Conservation (phyloP, 2,329 filamentous ascomycete species). For the Sphaerulina vaccinii region DNA sequence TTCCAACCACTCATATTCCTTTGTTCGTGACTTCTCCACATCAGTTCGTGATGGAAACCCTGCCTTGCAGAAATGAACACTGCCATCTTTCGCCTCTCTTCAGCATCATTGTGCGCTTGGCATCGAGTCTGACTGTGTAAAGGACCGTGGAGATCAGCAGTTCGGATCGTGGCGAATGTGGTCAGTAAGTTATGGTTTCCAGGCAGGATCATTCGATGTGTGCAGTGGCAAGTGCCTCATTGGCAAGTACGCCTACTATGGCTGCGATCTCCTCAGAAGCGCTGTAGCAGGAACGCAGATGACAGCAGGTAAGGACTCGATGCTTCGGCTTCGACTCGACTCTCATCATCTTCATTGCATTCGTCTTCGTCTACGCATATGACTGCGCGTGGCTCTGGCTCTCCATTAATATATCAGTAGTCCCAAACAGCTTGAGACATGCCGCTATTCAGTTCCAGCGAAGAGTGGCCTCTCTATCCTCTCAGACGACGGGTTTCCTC, state of each 20-base stretch:
- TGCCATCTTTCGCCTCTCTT: too few relatives aligned
- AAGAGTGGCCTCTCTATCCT: background rate
- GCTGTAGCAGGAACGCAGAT: background rate
- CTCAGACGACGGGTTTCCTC: slow-evolving; percentile 17
- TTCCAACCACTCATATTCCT: slow-evolving; percentile 6
- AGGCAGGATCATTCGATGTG: too few relatives aligned
- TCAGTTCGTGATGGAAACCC: slow-evolving; percentile 2
- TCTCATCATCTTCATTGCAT: too few relatives aligned
- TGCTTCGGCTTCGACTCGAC: background rate
- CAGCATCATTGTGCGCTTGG: background rate
- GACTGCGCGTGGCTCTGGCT: background rate
- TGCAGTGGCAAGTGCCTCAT: background rate
- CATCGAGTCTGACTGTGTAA: too few relatives aligned
- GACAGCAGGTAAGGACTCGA: background rate
- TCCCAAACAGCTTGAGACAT: slow-evolving; percentile 6
- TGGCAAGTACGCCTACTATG: background rate
- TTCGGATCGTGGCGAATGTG: too few relatives aligned
- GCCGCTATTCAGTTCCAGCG: slow-evolving; percentile 10
- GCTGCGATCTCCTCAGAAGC: background rate
- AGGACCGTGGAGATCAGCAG: too few relatives aligned
- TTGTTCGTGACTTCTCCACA: background rate
- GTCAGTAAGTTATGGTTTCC: too few relatives aligned
- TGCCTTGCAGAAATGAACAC: slow-evolving; percentile 3
- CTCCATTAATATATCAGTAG: background rate
- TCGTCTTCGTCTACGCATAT: too few relatives aligned